Percentiles rank a stretch among this genome's conserved stretches.
These are phyloP conservation scores for Vicia faba DNA, from an alignment of 306 rosid genomes.

Conservation along the genomic window DNA sequence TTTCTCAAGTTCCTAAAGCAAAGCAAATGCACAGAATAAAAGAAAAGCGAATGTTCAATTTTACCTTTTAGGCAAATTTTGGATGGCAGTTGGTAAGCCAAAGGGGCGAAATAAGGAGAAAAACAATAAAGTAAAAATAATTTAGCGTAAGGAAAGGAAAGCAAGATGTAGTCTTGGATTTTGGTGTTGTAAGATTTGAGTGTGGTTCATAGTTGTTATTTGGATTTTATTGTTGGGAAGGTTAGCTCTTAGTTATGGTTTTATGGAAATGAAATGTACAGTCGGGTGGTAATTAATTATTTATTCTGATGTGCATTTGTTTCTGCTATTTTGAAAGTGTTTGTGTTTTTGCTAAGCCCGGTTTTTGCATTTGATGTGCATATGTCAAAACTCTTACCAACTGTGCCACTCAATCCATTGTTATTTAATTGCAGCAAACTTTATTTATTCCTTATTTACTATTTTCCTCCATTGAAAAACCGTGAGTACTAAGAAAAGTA, in stretches of 20 bases:
- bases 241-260: conserved; percentile 30
- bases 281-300: conserved; percentile 39
- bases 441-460: too few relatives aligned
- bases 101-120: conserved; percentile 27
- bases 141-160: conserved; percentile 23
- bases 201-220: conserved; percentile 25
- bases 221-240: conserved; percentile 20
- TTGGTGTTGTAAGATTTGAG: conserved; percentile 36
- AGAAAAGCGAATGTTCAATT: conserved; percentile 20
- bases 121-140: conserved; percentile 4
- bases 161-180: conserved; percentile 21
- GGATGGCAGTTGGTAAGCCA: conserved; percentile 23
- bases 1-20: conserved; percentile 24
- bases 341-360: not conserved
- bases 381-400: too few relatives aligned
- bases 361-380: too few relatives aligned
- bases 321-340: conserved; percentile 14
- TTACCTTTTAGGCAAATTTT: conserved; percentile 33
- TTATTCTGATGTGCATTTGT: conserved; percentile 31
- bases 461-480: not conserved
- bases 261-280: conserved; percentile 56
- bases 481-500: conserved; percentile 27
- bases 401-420: too few relatives aligned
- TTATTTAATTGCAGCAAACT: too few relatives aligned
- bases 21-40: conserved; percentile 31